Percentiles rank a stretch among this genome's conserved stretches.
phyloP scores from a whole-genome alignment of 257 asterid genomes.

The Knoxia roxburghii region DNA sequence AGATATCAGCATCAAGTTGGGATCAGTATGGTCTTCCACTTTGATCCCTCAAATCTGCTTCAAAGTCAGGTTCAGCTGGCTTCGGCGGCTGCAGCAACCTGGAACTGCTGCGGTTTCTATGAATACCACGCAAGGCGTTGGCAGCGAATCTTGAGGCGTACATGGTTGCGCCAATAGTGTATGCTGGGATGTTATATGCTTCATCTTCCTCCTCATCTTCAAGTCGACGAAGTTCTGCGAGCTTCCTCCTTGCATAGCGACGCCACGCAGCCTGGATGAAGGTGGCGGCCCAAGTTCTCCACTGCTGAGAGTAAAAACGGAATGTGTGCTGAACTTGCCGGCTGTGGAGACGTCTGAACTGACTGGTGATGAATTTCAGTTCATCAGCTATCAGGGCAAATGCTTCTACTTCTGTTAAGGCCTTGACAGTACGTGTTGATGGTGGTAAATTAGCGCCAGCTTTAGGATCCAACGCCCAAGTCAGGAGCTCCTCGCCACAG shows the following conservation, averaged over 20 bases:
- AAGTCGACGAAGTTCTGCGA: conserved; percentile 41
- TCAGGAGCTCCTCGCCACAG: conserved; percentile 97
- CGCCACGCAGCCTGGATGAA: conserved; percentile 98
- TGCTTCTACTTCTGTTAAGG: conserved; percentile 91
- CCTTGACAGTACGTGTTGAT: conserved; percentile 87
- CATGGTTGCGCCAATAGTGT: conserved; percentile 48
- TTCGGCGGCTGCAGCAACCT: conserved; percentile 32
- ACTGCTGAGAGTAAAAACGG: conserved; percentile 91
- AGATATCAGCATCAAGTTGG: conserved; percentile 25
- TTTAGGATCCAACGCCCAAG: conserved; percentile 97
- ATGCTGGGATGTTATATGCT: conserved; percentile 23
- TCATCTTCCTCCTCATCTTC: conserved; percentile 33
- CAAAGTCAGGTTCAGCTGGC: conserved; percentile 58
- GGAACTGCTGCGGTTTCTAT: conserved; percentile 38
- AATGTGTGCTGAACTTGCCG: conserved; percentile 96
- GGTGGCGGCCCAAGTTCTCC: conserved; percentile 99
- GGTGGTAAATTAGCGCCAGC: conserved; percentile 82
- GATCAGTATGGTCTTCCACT: conserved; percentile 42
- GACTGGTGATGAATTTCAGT: conserved; percentile 76
- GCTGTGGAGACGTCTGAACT: conserved; percentile 84
- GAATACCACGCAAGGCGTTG: conserved; percentile 67
- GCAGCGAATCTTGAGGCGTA: conserved; percentile 70
- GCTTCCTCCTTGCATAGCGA: conserved; percentile 59
- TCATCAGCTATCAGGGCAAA: conserved; percentile 90
- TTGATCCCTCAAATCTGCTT: conserved; percentile 30